phyloP scores from a whole-genome alignment of 1,284 basidiomycete genomes.

The Cutaneotrichosporon sp. region DNA sequence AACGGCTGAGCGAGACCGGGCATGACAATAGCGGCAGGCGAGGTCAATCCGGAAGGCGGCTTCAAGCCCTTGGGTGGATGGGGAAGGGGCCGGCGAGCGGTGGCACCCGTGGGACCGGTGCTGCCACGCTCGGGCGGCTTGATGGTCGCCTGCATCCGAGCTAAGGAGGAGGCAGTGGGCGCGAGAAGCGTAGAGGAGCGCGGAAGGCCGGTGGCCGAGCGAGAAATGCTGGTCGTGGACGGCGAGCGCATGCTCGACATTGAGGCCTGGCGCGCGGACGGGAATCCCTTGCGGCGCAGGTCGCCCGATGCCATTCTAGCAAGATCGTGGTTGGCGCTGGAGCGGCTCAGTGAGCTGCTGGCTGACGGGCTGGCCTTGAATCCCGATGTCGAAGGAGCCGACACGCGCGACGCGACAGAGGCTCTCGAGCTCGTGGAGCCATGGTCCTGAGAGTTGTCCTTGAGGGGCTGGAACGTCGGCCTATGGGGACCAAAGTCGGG shows the following conservation, averaged over 20 bases:
- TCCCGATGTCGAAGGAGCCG: neutral
- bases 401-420: neutral
- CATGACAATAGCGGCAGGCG: neutral
- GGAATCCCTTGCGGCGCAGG: neutral
- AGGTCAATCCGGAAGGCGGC: neutral
- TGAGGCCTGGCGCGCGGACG: neutral
- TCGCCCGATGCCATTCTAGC: slow-evolving; percentile 3
- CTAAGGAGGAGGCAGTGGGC: slow-evolving; percentile 39
- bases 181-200: slow-evolving; percentile 25
- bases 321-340: neutral
- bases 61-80: neutral
- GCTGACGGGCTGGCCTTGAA: neutral
- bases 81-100: slow-evolving; percentile 14
- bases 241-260: neutral
- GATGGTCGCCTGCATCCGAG: slow-evolving; percentile 44
- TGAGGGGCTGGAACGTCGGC: slow-evolving; percentile 10
- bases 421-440: neutral
- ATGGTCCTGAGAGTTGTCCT: slow-evolving; percentile 10
- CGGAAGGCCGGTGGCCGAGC: neutral
- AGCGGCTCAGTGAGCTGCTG: slow-evolving; percentile 3
- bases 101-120: neutral
- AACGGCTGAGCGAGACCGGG: slow-evolving; percentile 20
- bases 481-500: slow-evolving; percentile 9
- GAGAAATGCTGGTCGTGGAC: neutral
- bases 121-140: slow-evolving; percentile 21